phyloP scores from a whole-genome alignment of 1,284 basidiomycete species.

The Heterobasidion annosum region DNA sequence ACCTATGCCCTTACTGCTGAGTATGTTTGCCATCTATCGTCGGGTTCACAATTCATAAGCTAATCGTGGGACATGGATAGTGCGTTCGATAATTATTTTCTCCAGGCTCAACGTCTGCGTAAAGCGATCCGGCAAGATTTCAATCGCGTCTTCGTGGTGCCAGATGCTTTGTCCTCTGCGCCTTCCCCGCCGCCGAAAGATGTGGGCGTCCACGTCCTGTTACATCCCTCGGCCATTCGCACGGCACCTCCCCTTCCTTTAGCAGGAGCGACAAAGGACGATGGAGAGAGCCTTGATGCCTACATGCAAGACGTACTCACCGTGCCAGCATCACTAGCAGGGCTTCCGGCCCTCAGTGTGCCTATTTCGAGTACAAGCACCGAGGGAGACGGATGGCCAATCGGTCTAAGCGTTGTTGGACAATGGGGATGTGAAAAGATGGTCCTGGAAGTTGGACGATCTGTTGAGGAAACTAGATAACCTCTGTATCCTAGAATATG shows the following conservation, averaged over 20 bases:
- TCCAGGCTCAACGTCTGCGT: slow-evolving; percentile 84
- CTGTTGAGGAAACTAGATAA: slow-evolving; percentile 23
- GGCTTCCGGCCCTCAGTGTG: slow-evolving; percentile 76
- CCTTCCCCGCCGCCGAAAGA: slow-evolving; percentile 1
- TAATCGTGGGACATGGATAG: slow-evolving; percentile 27
- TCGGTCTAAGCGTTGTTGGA: slow-evolving; percentile 79
- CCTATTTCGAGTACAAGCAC: slow-evolving; percentile 34
- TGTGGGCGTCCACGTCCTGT: slow-evolving; percentile 64
- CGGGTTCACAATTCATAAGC: neutral
- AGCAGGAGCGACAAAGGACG: neutral
- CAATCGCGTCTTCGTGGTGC: slow-evolving; percentile 52
- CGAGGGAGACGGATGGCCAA: slow-evolving; percentile 66
- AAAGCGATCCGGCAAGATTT: slow-evolving; percentile 70
- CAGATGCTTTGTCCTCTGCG: slow-evolving; percentile 30
- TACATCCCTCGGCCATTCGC: slow-evolving; percentile 80
- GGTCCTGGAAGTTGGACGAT: slow-evolving; percentile 48
- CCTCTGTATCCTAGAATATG: neutral
- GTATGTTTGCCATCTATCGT: slow-evolving; percentile 34
- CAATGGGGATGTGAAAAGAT: slow-evolving; percentile 85
- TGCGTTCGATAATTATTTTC: slow-evolving; percentile 94
- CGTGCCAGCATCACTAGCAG: slow-evolving; percentile 86
- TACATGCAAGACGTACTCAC: slow-evolving; percentile 94
- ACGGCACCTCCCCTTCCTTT: slow-evolving; percentile 56
- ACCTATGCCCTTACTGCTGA: slow-evolving; percentile 90
- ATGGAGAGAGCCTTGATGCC: slow-evolving; percentile 28